These are phyloP conservation scores for Ceratonia siliqua DNA, from an alignment of 306 rosid species.

Conservation along the genomic window DNA sequence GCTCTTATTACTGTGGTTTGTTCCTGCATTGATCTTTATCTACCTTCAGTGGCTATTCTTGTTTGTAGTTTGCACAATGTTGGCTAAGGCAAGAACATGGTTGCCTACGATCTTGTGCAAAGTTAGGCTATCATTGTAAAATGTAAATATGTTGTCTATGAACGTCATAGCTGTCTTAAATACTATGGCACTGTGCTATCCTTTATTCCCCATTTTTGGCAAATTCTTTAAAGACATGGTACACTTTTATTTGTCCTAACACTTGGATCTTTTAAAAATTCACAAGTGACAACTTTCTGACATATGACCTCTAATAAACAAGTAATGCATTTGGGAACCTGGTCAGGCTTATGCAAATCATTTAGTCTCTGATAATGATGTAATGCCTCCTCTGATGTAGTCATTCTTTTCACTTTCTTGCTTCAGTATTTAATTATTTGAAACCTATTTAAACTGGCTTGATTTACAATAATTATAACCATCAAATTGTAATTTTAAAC, in stretches of 20 bases:
- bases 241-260: neutral
- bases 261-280: neutral
- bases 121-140: neutral
- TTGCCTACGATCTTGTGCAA: neutral
- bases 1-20: conserved; percentile 80
- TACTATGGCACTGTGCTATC: neutral
- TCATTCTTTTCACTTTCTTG: neutral
- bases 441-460: neutral
- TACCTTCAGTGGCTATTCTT: conserved; percentile 12
- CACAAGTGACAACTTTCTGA: neutral
- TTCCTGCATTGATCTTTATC: conserved; percentile 11
- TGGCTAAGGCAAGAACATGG: neutral
- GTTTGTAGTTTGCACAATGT: conserved; percentile 7
- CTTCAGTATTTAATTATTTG: neutral
- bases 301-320: neutral
- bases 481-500: neutral
- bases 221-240: neutral
- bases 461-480: neutral
- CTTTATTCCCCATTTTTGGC: neutral
- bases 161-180: neutral
- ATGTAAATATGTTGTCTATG: neutral
- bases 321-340: neutral
- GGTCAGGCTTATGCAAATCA: neutral
- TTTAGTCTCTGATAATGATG: neutral
- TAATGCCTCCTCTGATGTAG: neutral